Percentiles rank a stretch among this genome's conserved stretches.
Conservation (phyloP, 352 stramenopile genomes). For the Pythium brachiatum region DNA sequence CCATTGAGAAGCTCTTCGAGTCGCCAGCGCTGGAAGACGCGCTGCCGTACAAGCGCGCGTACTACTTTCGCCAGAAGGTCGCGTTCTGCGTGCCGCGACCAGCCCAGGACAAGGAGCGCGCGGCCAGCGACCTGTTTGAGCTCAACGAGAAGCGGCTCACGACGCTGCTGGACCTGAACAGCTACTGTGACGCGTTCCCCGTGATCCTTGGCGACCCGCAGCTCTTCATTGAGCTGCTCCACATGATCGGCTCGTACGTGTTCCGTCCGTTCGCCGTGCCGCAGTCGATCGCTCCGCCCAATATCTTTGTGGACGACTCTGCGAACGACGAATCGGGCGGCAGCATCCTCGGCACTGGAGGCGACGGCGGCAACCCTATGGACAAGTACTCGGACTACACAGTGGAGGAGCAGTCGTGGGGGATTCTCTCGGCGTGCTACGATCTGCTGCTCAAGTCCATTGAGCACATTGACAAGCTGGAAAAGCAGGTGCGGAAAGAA, state of each 20-base stretch:
- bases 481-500: constrained; percentile 84
- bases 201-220: constrained; percentile 80
- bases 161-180: constrained; percentile 82
- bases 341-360: constrained; percentile 11
- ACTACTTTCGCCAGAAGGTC: constrained; percentile 84
- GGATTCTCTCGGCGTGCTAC: constrained; percentile 75
- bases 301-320: constrained; percentile 85
- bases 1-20: constrained; percentile 71
- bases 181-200: constrained; percentile 80
- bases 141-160: constrained; percentile 82
- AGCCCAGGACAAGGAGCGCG: constrained; percentile 41
- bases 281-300: constrained; percentile 49
- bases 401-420: constrained; percentile 79
- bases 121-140: constrained; percentile 70
- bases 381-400: constrained; percentile 87
- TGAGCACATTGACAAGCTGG: constrained; percentile 87
- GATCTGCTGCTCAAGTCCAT: constrained; percentile 83
- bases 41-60: constrained; percentile 79
- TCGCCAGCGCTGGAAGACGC: constrained; percentile 76
- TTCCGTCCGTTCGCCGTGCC: constrained; percentile 72
- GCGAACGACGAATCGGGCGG: constrained; percentile 43
- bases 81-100: constrained; percentile 71
- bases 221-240: constrained; percentile 77
- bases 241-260: constrained; percentile 79
- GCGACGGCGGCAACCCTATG: constrained; percentile 64